Evolutionary conservation across 495 filamentous ascomycete genomes (phyloP), one percentile per base, ranked within the genome.

Genomic region (Xylaria acuta): DNA sequence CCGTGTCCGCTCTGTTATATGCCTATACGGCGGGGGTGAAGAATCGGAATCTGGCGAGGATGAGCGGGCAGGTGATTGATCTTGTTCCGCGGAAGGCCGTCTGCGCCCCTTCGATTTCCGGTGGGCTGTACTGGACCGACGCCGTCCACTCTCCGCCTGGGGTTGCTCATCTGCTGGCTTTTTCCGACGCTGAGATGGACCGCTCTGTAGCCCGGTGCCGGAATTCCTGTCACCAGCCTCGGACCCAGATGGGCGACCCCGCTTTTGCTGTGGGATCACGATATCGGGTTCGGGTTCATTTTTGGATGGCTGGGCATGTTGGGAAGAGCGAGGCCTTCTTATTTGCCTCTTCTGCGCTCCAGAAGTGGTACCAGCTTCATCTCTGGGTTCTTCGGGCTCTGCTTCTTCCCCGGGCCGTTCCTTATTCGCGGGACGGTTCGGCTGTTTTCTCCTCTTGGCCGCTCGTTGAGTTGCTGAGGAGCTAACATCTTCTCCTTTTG

Each of bases 1-100:
- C 51, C 79, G 82, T 8, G 82, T 82, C 54, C 74, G 80, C n/a
- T 83, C 72, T 8, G 79, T 68, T 27, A 86, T 77, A 54, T 84
- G 82, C 32, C 77, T 78, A 68, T 83, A 84, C 30, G 77, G 78
- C 12, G 60, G 72, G 0, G 70, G 56, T 34, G 78, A 77, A n/a
- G 77, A 77, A 41, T 9, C 68, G 1, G 77, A 76, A 25, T 77
- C 74, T 16, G 77, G 68, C 1, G 77, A 79, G 18, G 67, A 38
- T 43, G 72, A 62, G 51, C 53, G 72, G 38, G 38, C 9, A 40
- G 71, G 73, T 30, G 77, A 73, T 14, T 72, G 75, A 27, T 72
- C 60, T 54, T 76, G 75, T 22, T 38, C 64, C 1, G 65, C 67
- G 25, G 72, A 68, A 32, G 74, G 62, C 22, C 45, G 75, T 45